Evolutionary conservation across 768 basidiomycete genomes (phyloP).

Genomic region (Boletus rubroflammeus): DNA sequence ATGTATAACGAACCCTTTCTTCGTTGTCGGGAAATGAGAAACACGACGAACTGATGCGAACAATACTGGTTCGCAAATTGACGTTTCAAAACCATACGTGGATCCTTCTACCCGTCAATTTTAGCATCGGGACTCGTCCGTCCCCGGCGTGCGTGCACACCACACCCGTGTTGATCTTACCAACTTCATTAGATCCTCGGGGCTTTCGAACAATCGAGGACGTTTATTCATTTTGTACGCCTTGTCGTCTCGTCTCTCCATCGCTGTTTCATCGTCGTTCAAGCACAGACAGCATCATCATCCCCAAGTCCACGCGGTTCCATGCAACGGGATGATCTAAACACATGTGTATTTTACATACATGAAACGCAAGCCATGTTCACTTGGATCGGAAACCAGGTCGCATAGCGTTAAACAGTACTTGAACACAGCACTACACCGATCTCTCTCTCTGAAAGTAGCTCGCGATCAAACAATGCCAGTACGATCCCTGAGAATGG

Average conservation of each 20-base stretch:
- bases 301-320: no score
- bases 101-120: neutral
- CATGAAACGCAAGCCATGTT: no score
- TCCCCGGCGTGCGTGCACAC: neutral
- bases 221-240: neutral
- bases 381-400: no score
- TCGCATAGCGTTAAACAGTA: no score
- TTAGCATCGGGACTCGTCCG: neutral
- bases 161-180: neutral
- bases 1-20: neutral
- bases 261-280: no score
- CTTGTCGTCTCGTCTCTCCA: neutral
- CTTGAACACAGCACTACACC: no score
- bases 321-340: no score
- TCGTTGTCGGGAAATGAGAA: neutral
- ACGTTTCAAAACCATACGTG: no score
- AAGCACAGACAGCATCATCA: neutral
- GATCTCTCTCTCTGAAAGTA: no score
- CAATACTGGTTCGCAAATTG: neutral
- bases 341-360: no score
- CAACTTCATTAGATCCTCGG: neutral
- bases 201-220: neutral
- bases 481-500: no score
- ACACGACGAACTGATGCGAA: neutral
- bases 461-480: neutral